These are phyloP conservation scores for Kazachstania sp. DNA, from an alignment of 1,139 yeast species.

Conservation along the genomic window DNA sequence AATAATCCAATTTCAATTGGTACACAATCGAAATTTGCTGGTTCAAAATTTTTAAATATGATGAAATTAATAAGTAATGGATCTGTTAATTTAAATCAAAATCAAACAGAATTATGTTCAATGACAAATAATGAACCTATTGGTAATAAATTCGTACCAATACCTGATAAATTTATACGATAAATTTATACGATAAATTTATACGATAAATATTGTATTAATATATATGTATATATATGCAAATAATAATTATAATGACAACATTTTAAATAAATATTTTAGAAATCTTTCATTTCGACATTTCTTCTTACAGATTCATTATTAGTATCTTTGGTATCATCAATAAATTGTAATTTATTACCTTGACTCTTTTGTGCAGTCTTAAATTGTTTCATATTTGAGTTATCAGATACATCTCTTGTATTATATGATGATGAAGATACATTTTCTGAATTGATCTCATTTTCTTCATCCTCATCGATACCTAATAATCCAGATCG, in stretches of 20 bases:
- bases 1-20: conserved; percentile 6
- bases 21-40: conserved; percentile 13
- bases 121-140: conserved; percentile 16
- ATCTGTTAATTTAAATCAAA: conserved; percentile 18
- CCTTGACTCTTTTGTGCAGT: conserved; percentile 10
- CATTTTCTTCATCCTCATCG: conserved; percentile 22
- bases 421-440: neutral
- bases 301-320: conserved; percentile 1
- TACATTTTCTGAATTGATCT: neutral
- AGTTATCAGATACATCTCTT: neutral
- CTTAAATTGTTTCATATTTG: conserved; percentile 14
- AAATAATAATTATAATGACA: neutral
- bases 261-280: neutral
- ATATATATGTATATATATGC: neutral
- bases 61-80: conserved; percentile 27
- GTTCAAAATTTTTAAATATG: conserved; percentile 25
- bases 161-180: conserved; percentile 1
- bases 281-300: conserved; percentile 10
- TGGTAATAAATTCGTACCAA: conserved; percentile 16
- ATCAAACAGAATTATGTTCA: conserved; percentile 18
- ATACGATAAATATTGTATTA: neutral
- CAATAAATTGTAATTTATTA: conserved; percentile 13
- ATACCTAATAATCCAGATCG: conserved; percentile 34
- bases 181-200: too few relatives aligned
- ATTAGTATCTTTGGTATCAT: conserved; percentile 4